phyloP scores from a whole-genome alignment of 23 red algal genomes.

The Agarophyton chilense region DNA sequence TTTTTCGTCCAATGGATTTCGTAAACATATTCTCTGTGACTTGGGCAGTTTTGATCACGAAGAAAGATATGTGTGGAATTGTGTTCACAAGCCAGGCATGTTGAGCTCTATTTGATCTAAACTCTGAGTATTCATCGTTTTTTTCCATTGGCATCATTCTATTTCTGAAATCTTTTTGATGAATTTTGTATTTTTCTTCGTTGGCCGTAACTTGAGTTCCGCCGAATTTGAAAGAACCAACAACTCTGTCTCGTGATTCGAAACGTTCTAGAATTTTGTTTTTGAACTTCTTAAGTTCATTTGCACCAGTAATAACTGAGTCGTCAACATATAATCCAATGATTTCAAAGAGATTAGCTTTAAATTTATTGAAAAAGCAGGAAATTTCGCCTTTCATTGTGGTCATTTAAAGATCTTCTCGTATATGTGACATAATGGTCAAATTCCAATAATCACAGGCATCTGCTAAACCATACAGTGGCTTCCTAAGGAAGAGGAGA shows the following conservation, averaged over 20 bases:
- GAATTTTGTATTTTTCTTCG: no score
- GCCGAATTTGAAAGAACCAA: no score
- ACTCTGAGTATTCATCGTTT: no score
- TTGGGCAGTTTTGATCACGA: conserved; percentile 7
- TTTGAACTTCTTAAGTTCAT: no score
- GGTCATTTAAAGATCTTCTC: conserved; percentile 1
- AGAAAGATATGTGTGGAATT: background rate
- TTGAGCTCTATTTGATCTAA: background rate
- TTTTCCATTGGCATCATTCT: no score
- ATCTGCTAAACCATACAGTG: conserved; percentile 15
- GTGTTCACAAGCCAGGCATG: background rate
- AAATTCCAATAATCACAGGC: no score
- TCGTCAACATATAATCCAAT: conserved; percentile 20
- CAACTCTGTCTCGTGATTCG: no score
- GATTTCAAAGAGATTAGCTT: background rate
- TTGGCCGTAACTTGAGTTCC: no score
- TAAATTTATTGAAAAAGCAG: background rate
- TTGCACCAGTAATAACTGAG: background rate
- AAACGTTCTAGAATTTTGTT: no score
- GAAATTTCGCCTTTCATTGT: conserved; percentile 15
- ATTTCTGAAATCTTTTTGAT: no score
- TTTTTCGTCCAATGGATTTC: background rate
- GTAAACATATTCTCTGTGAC: background rate
- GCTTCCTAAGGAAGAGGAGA: background rate
- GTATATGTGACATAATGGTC: background rate